phyloP scores from a whole-genome alignment of 108 stramenopile species.

The Discostella pseudostelligera region DNA sequence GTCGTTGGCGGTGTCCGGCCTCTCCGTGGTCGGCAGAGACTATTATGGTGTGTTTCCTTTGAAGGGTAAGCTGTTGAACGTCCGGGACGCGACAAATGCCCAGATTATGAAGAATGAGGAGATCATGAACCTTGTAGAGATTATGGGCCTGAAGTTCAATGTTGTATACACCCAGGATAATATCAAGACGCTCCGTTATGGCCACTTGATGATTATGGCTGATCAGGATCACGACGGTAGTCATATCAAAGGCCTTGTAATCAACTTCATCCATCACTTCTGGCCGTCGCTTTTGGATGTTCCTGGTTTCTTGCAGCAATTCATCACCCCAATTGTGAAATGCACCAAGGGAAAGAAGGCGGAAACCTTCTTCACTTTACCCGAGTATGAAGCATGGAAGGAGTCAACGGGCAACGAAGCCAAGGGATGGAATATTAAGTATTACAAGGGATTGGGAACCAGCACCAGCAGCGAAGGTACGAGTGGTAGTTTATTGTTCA shows the following conservation, averaged over 20 bases:
- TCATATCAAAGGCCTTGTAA: conserved; percentile 99
- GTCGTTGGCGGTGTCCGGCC: conserved; percentile 89
- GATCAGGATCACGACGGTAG: conserved; percentile 99
- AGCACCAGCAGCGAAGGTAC: conserved; percentile 94
- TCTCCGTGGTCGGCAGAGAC: conserved; percentile 91
- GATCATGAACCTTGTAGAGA: conserved; percentile 95
- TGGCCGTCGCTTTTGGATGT: conserved; percentile 96
- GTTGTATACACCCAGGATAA: conserved; percentile 79
- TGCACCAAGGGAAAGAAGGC: conserved; percentile 82
- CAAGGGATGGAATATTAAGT: conserved; percentile 95
- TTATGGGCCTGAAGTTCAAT: conserved; percentile 96
- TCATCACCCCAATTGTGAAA: conserved; percentile 99
- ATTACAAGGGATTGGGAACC: conserved; percentile 99
- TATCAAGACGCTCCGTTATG: conserved; percentile 91
- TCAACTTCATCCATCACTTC: conserved; percentile 97
- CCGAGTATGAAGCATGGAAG: conserved; percentile 94
- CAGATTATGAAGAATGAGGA: conserved; percentile 95
- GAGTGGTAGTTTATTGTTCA: conserved; percentile 55
- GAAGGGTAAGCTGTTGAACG: conserved; percentile 97
- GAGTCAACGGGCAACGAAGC: conserved; percentile 83
- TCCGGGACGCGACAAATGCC: conserved; percentile 87
- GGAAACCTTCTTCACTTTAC: conserved; percentile 90
- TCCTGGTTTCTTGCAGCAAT: conserved; percentile 96
- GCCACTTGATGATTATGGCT: conserved; percentile 99
- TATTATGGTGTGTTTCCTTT: conserved; percentile 94